Conservation (phyloP, 257 asterid species). For the Cruciata laevipes region DNA sequence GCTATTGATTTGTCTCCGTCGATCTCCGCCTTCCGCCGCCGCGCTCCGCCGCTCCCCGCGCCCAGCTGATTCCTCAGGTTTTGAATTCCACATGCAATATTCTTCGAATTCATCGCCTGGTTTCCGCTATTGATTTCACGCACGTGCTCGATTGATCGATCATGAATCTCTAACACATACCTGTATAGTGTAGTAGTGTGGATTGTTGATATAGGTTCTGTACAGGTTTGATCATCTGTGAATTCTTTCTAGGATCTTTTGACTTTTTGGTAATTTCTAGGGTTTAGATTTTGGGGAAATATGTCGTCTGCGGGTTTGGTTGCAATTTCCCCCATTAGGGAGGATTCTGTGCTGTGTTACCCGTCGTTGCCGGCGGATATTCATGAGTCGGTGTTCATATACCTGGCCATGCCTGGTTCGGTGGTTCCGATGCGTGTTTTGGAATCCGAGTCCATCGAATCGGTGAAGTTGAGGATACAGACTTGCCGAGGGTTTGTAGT, state of each 20-base stretch:
- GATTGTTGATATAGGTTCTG: constrained; percentile 10
- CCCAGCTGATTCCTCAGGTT: background rate
- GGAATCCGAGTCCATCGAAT: constrained; percentile 66
- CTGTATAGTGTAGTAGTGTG: constrained; percentile 24
- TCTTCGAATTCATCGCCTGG: background rate
- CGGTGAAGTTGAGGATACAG: constrained; percentile 69
- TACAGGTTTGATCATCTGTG: constrained; percentile 7
- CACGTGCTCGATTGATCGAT: constrained; percentile 5
- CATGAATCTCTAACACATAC: constrained; percentile 47
- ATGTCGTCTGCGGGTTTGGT: constrained; percentile 83
- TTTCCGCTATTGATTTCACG: background rate
- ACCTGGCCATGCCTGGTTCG: constrained; percentile 61
- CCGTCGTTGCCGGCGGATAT: constrained; percentile 34
- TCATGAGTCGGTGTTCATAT: constrained; percentile 51
- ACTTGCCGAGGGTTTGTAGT: constrained; percentile 60
- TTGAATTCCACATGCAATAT: background rate
- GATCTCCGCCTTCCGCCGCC: background rate
- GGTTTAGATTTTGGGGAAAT: constrained; percentile 17
- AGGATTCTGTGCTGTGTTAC: constrained; percentile 36
- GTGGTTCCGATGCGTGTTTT: constrained; percentile 65
- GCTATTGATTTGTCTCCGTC: too few relatives aligned
- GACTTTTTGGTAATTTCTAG: background rate
- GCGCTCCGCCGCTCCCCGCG: background rate
- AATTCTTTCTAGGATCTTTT: background rate
- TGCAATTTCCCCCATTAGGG: constrained; percentile 41